Evolutionary conservation across 2,329 filamentous ascomycete species (phyloP).

Genomic region (Colletotrichum melonis): DNA sequence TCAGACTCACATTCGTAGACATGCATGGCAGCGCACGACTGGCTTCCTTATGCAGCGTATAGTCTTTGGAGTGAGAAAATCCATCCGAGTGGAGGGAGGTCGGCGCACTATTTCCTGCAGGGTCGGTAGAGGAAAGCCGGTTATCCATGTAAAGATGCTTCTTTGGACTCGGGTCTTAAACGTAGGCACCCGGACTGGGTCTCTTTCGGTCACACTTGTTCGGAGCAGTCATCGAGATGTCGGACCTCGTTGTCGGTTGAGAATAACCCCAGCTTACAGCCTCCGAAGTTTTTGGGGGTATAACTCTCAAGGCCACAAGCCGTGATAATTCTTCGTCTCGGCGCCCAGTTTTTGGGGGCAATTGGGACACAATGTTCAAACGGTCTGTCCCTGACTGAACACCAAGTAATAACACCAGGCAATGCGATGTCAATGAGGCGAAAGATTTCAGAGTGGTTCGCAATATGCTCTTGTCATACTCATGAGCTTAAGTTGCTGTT

Average conservation of each 20-base stretch:
- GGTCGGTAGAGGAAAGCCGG: not conserved
- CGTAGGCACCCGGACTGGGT: not conserved
- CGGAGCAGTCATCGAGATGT: not conserved
- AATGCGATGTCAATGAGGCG: not conserved
- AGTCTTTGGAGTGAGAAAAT: not conserved
- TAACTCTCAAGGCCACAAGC: not conserved
- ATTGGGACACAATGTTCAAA: not conserved
- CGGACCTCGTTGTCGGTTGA: not conserved
- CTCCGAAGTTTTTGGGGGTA: too few relatives aligned
- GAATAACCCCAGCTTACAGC: not conserved
- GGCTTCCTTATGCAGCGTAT: slow-evolving; percentile 13
- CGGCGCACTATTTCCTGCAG: not conserved
- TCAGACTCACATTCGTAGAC: slow-evolving; percentile 11
- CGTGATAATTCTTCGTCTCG: not conserved
- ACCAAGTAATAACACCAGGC: not conserved
- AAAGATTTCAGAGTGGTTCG: not conserved
- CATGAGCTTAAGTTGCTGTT: not conserved
- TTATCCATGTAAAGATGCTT: not conserved
- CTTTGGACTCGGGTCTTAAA: not conserved
- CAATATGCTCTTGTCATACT: not conserved
- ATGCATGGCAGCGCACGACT: slow-evolving; percentile 9
- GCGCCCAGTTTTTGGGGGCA: not conserved
- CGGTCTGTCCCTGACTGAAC: too few relatives aligned
- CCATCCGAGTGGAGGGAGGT: slow-evolving; percentile 8
- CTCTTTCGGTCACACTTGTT: not conserved